Evolutionary conservation across 75 land plant species (phyloP), one percentile per base, ranked within the genome.

Genomic region (Gnetum montanum): DNA sequence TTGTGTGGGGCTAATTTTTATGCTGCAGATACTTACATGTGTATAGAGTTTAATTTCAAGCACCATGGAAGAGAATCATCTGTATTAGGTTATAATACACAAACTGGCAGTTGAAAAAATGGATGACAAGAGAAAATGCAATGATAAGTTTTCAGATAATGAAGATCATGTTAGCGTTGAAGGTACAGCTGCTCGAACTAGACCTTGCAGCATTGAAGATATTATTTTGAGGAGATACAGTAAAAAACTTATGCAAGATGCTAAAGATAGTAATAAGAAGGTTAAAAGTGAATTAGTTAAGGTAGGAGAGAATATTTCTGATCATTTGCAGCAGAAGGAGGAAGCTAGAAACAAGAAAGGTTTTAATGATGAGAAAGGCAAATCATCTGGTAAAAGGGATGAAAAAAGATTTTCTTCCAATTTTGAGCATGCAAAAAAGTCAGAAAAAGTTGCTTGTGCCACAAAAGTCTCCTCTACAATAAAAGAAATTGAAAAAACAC

Each of bases 161-260:
- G 55, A 31, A 16, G 55, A 33, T 33, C 15, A 19, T 20, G 12
- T 22, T 12, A 52, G 12, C 12, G 19, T 52, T 71, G 80, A 76
- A 31, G 84, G 75, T 28, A 84, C 76, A 52, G 37, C 84, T 30
- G 88, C 88, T 31, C 62, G 88, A 13, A 84, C 88, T 58, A 73
- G 88, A 43, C 88, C 88, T 54, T 62, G 77, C 25, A 80, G 84
- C 57, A 66, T 61, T 64, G 80, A 84, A 16, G 80, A 84, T 38
- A 76, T 84, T 27, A 70, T 80, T 63, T 60, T 61, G 31, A 53
- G 53, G 50, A 62, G 88, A 45, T 70, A 73, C 24, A 65, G 33
- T 19, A 84, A 79, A 66, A 69, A 60, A 26, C 24, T 54, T 28
- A 27, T 40, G 45, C 57, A 33, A 38, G 62, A 74, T 46, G 54